Base-by-base conservation (phyloP, 2,329 filamentous ascomycete genomes). In the Xylaria sp. region DNA sequence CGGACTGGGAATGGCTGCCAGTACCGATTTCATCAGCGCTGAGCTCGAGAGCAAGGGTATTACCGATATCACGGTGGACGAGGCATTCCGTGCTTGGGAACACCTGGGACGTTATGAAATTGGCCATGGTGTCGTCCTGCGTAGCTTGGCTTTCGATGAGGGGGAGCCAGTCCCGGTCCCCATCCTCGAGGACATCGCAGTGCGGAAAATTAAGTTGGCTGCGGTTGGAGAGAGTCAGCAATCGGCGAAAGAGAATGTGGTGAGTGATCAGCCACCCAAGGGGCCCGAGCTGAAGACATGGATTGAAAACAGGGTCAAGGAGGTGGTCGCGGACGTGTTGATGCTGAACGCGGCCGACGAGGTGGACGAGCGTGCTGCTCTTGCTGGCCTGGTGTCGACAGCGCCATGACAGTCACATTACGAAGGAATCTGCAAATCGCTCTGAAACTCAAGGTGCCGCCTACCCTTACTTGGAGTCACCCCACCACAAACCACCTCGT, bases 11-110 rank as follows among this genome's bases (percentile, higher is more conserved):
- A 73, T 81, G 70, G 76, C 73, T 0, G 70, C 57, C 21, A 59
- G 58, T 15, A 56, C 74, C 0, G 76, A 76, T 21, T 78, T 78
- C 62, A 67, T 81, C 19, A 70, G 70, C n/a, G 71, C 74, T 0
- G 80, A 81, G 64, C 67, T 81, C 4, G 67, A 74, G 17, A 72
- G 66, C 56, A 78, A 77, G 61, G 79, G 79, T 3, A 77, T 82
- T 51, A 79, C 77, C 1, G 76, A 77, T 47, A 73, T 82, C 46
- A 77, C 72, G 0, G 62, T 67, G 9, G 72, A 78, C 1, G 79
- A 81, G 54, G 79, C 70, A 0, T 80, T 81, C 67, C 70, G 67
- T 3, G 79, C 79, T 3, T 81, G 79, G 78, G 67, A 74, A 31
- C 69, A 79, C 56, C 40, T 79, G 4, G 67, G 65, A 11, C 68